These are phyloP conservation scores for Peronospora destructor DNA, from an alignment of 352 stramenopile genomes.

Conservation along the genomic window DNA sequence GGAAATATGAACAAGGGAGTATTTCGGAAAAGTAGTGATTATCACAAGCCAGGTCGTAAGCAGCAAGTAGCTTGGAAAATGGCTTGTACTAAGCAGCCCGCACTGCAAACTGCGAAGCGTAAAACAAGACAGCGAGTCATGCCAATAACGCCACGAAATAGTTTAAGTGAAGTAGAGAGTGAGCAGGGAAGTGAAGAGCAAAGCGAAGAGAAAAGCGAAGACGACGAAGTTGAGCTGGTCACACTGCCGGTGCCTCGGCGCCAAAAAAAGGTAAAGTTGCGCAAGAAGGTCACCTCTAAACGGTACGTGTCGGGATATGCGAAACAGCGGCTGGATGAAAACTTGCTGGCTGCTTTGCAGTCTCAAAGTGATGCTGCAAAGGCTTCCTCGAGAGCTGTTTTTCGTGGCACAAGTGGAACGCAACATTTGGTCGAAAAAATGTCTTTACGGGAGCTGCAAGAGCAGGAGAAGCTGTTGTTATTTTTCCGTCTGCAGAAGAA, in stretches of 20 bases:
- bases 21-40: not conserved
- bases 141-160: conserved; percentile 2
- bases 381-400: not conserved
- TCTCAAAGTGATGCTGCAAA: conserved; percentile 3
- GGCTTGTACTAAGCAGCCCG: not conserved
- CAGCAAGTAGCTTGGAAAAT: conserved; percentile 13
- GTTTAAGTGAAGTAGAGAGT: conserved; percentile 19
- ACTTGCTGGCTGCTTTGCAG: not conserved
- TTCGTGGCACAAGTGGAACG: conserved; percentile 14
- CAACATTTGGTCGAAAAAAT: conserved; percentile 33
- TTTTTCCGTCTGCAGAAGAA: conserved; percentile 37
- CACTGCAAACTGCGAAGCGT: not conserved
- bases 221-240: conserved; percentile 5
- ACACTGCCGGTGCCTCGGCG: not conserved
- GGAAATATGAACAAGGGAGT: not conserved
- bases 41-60: not conserved
- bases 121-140: not conserved
- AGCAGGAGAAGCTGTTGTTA: conserved; percentile 39
- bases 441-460: conserved; percentile 41
- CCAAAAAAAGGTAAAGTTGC: conserved; percentile 2
- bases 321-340: conserved; percentile 5
- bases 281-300: conserved; percentile 3
- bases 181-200: conserved; percentile 7
- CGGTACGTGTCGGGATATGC: not conserved
- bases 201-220: conserved; percentile 11